Evolutionary conservation across 2,329 filamentous ascomycete species (phyloP).

Genomic region (Aspergillus sergii): DNA sequence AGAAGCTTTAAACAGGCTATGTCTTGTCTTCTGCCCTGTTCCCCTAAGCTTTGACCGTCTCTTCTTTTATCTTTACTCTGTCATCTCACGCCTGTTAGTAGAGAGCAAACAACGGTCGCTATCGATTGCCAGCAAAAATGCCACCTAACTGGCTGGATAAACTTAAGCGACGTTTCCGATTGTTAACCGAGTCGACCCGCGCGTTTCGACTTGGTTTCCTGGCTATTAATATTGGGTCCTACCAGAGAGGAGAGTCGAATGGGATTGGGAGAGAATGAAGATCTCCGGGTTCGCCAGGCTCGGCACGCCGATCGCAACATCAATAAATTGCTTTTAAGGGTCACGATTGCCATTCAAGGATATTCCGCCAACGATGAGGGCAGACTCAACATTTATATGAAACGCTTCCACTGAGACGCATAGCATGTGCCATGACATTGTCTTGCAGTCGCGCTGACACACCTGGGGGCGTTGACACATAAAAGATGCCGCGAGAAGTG

Average conservation of each 20-base stretch:
- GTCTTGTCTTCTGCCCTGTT: too few species aligned
- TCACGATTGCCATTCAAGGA: background rate
- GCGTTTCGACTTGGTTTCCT: background rate
- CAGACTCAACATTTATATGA: background rate
- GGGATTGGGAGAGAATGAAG: background rate
- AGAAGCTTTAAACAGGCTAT: too few species aligned
- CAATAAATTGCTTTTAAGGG: background rate
- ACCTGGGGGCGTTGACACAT: background rate
- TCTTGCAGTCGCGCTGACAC: background rate
- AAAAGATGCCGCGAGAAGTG: background rate
- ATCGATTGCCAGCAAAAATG: background rate
- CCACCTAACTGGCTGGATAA: background rate
- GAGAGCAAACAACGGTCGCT: background rate
- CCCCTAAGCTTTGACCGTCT: background rate
- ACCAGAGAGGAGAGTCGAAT: background rate
- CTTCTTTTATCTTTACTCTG: background rate
- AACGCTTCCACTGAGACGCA: background rate
- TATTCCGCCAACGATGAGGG: background rate
- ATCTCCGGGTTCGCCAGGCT: background rate
- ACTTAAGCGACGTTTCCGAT: background rate
- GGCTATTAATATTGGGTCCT: background rate
- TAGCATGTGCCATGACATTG: too few species aligned
- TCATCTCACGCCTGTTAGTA: background rate
- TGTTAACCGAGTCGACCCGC: background rate
- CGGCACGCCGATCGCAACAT: background rate